Base-by-base conservation (phyloP, 352 stramenopile genomes). In the Globisporangium apiculatum region DNA sequence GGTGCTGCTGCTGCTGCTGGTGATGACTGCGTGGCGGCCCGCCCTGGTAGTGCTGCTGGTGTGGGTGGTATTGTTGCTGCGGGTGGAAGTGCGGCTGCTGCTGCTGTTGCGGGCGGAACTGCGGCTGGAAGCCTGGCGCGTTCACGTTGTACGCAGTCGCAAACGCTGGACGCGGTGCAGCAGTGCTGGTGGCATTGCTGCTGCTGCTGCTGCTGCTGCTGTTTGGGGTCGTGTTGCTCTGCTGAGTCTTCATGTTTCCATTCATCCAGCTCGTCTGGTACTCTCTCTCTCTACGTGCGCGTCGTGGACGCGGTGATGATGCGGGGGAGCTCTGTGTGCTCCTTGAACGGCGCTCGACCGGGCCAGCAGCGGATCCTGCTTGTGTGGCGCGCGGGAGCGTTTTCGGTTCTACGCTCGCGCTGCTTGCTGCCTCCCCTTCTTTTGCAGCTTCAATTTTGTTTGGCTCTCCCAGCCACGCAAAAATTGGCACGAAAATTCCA, bases 181-280 rank as follows among this genome's bases (percentile, higher is more conserved):
- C 40, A 31, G 24, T 31, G 24, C 24, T 31, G 40, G 56, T 17
- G 58, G 49, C 66, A 45, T 43, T 67, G 63, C 45, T 65, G 60
- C 40, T 57, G 58, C 15, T 49, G 56, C 37, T 46, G n/a, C 61
- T 64, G 58, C 54, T 62, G 66, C 54, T 79, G 53, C 54, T 48
- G 55, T 40, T 53, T 0, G 35, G n/a, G 36, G 36, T 40, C 0
- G 51, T 35, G 40, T 15, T 48, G 37, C 9, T 47, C n/a, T 82
- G 70, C 43, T 81, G 73, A 52, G 71, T 60, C 67, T 83, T 86
- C 75, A 69, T 59, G 62, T 42, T 77, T 72, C 65, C 74, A 81
- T 84, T 59, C 51, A 83, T 62, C 51, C 56, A 31, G 24, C 24
- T 5, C 45, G 55, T 41, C 40, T 52, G 40, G 35, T 5, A 8